These are phyloP conservation scores for Dothideomycetidae sp. DNA, from an alignment of 2,329 filamentous ascomycete species.

Conservation along the genomic window DNA sequence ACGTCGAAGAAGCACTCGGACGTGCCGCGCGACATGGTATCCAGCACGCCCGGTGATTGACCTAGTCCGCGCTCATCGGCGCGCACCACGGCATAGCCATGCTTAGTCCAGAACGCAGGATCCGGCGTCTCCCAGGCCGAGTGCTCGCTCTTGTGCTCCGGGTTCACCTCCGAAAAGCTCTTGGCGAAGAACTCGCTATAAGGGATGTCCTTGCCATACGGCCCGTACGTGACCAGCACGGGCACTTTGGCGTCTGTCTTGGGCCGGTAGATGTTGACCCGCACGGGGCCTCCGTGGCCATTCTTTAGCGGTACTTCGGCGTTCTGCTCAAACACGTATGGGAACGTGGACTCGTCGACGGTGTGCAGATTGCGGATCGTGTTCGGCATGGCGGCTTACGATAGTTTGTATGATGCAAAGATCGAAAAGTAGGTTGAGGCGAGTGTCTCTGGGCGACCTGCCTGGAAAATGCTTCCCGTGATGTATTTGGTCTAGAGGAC, in stretches of 20 bases:
- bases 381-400: slow-evolving; percentile 22
- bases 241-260: slow-evolving; percentile 32
- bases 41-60: slow-evolving; percentile 37
- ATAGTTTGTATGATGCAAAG: too few species aligned
- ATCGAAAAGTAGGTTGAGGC: too few species aligned
- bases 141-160: slow-evolving; percentile 27
- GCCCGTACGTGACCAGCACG: slow-evolving; percentile 56
- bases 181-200: slow-evolving; percentile 43
- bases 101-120: slow-evolving; percentile 24
- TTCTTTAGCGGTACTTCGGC: slow-evolving; percentile 17
- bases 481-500: too few species aligned
- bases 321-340: slow-evolving; percentile 24
- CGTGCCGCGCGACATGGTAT: slow-evolving; percentile 40
- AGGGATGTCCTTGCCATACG: slow-evolving; percentile 59
- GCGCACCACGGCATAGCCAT: slow-evolving; percentile 22
- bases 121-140: slow-evolving; percentile 33
- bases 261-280: slow-evolving; percentile 23
- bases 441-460: too few species aligned
- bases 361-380: slow-evolving; percentile 20
- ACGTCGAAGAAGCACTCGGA: slow-evolving; percentile 19
- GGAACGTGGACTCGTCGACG: slow-evolving; percentile 18
- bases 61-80: slow-evolving; percentile 39
- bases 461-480: too few species aligned
- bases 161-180: slow-evolving; percentile 32
- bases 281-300: slow-evolving; percentile 19